These are phyloP conservation scores for Aspergillus felis DNA, from an alignment of 2,329 filamentous ascomycete species.

Conservation along the genomic window DNA sequence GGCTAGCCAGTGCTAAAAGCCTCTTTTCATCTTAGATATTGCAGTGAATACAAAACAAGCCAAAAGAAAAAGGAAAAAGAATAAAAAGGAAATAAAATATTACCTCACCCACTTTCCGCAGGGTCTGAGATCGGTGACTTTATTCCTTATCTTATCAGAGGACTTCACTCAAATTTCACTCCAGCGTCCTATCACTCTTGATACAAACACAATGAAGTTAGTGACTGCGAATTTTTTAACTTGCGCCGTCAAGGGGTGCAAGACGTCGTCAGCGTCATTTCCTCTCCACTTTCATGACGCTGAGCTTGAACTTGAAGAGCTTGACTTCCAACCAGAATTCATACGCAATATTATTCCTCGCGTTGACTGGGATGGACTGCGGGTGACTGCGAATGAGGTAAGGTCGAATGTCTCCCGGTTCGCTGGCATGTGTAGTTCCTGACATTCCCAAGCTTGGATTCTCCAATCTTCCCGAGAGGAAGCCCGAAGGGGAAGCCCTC, in stretches of 20 bases:
- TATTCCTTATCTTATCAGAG: neutral
- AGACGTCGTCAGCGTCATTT: constrained; percentile 72
- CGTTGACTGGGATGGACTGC: constrained; percentile 81
- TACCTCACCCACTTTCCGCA: neutral
- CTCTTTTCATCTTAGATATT: neutral
- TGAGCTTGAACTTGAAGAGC: constrained; percentile 78
- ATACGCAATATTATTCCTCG: constrained; percentile 80
- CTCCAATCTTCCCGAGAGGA: constrained; percentile 62
- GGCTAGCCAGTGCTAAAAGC: neutral
- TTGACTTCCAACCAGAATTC: constrained; percentile 76
- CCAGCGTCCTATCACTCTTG: neutral
- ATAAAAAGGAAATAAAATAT: neutral
- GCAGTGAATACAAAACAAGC: neutral
- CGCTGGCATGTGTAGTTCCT: constrained; percentile 2
- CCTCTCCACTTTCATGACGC: constrained; percentile 90
- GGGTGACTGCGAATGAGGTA: constrained; percentile 66
- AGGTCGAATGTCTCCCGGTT: constrained; percentile 1
- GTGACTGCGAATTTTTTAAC: constrained; percentile 95
- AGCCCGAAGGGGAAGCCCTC: constrained; percentile 61
- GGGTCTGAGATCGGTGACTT: neutral
- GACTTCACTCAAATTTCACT: neutral
- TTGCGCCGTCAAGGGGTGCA: constrained; percentile 94
- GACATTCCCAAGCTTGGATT: constrained; percentile 66
- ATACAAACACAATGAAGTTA: constrained; percentile 68
- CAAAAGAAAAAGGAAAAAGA: too few relatives aligned